phyloP scores from a whole-genome alignment of 2,329 filamentous ascomycete genomes.

The Coleophoma eucalyptorum region DNA sequence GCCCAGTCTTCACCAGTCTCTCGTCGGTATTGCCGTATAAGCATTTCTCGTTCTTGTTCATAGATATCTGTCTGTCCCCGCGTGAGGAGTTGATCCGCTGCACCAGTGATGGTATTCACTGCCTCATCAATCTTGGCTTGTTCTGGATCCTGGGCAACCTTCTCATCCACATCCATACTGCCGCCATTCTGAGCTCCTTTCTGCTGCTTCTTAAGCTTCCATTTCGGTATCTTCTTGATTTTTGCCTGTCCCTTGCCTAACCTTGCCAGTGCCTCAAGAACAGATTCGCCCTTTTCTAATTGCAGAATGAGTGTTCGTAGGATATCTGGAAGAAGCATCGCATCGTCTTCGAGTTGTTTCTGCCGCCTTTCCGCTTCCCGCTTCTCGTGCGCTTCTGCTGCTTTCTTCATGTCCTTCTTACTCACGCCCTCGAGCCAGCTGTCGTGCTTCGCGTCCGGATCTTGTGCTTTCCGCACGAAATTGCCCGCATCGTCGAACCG shows the following conservation, averaged over 20 bases:
- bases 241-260: slow-evolving; percentile 67
- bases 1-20: slow-evolving; percentile 88
- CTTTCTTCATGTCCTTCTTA: slow-evolving; percentile 89
- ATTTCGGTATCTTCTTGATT: slow-evolving; percentile 56
- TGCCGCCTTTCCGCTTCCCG: slow-evolving; percentile 73
- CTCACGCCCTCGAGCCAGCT: slow-evolving; percentile 88
- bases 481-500: slow-evolving; percentile 89
- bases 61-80: slow-evolving; percentile 89
- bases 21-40: slow-evolving; percentile 77
- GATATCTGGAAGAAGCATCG: slow-evolving; percentile 68
- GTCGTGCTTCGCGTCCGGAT: slow-evolving; percentile 89
- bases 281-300: slow-evolving; percentile 78
- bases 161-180: slow-evolving; percentile 69
- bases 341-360: slow-evolving; percentile 71
- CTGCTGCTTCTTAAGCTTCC: slow-evolving; percentile 68
- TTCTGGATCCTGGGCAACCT: slow-evolving; percentile 58
- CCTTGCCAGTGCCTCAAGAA: slow-evolving; percentile 81
- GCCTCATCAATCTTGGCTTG: slow-evolving; percentile 67
- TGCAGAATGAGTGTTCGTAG: slow-evolving; percentile 68
- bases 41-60: slow-evolving; percentile 77
- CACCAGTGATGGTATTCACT: slow-evolving; percentile 81
- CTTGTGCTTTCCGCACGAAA: slow-evolving; percentile 81
- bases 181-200: slow-evolving; percentile 39
- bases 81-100: slow-evolving; percentile 81
- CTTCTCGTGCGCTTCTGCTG: slow-evolving; percentile 82